Conservation (phyloP, 23 red algal species). For the Gracilaria domingensis region DNA sequence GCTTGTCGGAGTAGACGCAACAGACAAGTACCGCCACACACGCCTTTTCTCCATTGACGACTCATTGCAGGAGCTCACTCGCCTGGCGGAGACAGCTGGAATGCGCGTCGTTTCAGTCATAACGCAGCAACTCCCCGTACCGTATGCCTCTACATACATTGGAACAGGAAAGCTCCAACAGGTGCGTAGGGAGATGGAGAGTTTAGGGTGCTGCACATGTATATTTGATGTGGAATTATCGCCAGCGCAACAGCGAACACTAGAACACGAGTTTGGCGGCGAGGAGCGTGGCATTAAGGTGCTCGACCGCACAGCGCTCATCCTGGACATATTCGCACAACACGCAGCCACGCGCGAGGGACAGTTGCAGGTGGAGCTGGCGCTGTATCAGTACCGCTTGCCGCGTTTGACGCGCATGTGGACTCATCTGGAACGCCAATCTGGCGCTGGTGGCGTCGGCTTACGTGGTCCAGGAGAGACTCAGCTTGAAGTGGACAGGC, state of each 20-base stretch:
- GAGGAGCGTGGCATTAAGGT: conserved; percentile 88
- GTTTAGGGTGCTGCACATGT: conserved; percentile 69
- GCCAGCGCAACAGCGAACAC: conserved; percentile 90
- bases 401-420: conserved; percentile 91
- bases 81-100: conserved; percentile 89
- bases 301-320: conserved; percentile 97
- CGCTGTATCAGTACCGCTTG: conserved; percentile 95
- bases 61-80: conserved; percentile 82
- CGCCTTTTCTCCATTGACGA: conserved; percentile 65
- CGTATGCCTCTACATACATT: conserved; percentile 80
- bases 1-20: conserved; percentile 58
- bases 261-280: conserved; percentile 87
- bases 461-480: conserved; percentile 97
- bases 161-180: conserved; percentile 92
- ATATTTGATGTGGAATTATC: conserved; percentile 94
- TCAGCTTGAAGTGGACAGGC: conserved; percentile 89
- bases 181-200: conserved; percentile 62
- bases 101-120: conserved; percentile 83
- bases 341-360: conserved; percentile 93
- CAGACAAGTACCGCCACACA: conserved; percentile 3
- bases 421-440: conserved; percentile 96
- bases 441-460: conserved; percentile 86
- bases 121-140: conserved; percentile 62
- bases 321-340: conserved; percentile 99
- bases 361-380: conserved; percentile 93